Percentiles rank a stretch among this genome's conserved stretches.
Conservation (phyloP, 78 protist genomes). For the Speleostelium caveatum region DNA sequence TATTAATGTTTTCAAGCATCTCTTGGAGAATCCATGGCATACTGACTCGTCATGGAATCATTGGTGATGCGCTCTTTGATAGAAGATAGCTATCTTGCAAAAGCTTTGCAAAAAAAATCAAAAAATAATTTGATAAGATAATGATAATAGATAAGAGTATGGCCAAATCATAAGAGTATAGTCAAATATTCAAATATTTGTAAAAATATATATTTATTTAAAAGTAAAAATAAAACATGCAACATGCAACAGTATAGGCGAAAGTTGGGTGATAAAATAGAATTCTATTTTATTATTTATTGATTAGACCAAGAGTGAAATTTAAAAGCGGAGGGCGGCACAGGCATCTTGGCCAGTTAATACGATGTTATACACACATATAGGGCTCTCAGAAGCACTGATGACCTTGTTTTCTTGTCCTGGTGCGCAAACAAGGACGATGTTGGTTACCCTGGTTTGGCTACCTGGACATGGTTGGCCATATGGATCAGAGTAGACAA, state of each 20-base stretch:
- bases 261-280: neutral
- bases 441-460: neutral
- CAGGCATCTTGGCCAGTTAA: too few relatives aligned
- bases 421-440: conserved; percentile 8
- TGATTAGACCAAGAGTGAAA: conserved; percentile 32
- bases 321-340: too few relatives aligned
- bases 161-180: too few relatives aligned
- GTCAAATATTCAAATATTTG: too few relatives aligned
- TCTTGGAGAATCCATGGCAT: conserved; percentile 53
- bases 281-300: conserved; percentile 19
- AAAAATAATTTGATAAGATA: too few relatives aligned
- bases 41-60: conserved; percentile 6
- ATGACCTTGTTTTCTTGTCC: conserved; percentile 10
- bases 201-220: too few relatives aligned
- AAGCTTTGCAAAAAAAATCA: too few relatives aligned
- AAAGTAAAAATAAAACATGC: too few relatives aligned
- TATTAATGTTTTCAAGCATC: conserved; percentile 37
- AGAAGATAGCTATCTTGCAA: conserved; percentile 8
- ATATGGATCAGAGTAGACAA: conserved; percentile 38
- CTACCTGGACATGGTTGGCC: neutral
- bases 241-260: conserved; percentile 19
- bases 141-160: too few relatives aligned
- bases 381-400: too few relatives aligned
- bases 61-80: too few relatives aligned
- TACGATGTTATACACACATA: too few relatives aligned